Evolutionary conservation across 768 basidiomycete species (phyloP), one percentile per base, ranked within the genome.

Genomic region (Collybia mongolica): DNA sequence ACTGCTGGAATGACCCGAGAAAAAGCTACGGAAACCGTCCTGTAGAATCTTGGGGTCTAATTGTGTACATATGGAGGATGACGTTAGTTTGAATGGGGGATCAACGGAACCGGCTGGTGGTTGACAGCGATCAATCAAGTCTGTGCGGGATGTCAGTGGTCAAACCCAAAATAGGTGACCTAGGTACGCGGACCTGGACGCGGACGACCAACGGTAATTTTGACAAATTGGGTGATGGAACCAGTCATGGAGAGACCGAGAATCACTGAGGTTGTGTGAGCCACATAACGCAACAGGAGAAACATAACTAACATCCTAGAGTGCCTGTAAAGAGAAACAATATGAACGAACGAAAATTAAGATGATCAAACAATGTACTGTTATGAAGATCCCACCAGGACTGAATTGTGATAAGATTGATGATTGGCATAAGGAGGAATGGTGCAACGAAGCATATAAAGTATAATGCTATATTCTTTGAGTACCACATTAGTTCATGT

Each of bases 21-120:
- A 88, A 66, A 98, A 97, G 62, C 92, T 94, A 58, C 90, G 81
- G 73, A 92, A 98, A 1, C 94, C 95, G 68, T 96, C 92, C 23
- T 74, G 70, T 55, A 94, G 65, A 22, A 85, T 76, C 6, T 61
- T 55, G 15, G 64, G 58, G 54, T 89, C 69, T 4, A 80, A 74
- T 58, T 87, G 86, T 1, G 90, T 91, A 67, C 97, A 99, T 46
- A 96, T 84, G 5, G 79, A 75, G 46, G 77, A 80, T n/a, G 76
- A 83, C 0, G 85, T 83, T 6, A 98, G 72, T 0, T 90, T 88
- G 55, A 81, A 96, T 1, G 75, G 62, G 5, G 84, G 80, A 60
- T 97, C 87, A 1, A 67, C 69, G 2, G 88, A 75, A 3, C 85
- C 90, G 0, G 75, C 42, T 23, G 62, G 67, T 4, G 93, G 93